Percentiles rank a stretch among this genome's conserved stretches.
Conservation (phyloP, 176 grass and related monocot species). For the Hsuehochloa calcarea region DNA sequence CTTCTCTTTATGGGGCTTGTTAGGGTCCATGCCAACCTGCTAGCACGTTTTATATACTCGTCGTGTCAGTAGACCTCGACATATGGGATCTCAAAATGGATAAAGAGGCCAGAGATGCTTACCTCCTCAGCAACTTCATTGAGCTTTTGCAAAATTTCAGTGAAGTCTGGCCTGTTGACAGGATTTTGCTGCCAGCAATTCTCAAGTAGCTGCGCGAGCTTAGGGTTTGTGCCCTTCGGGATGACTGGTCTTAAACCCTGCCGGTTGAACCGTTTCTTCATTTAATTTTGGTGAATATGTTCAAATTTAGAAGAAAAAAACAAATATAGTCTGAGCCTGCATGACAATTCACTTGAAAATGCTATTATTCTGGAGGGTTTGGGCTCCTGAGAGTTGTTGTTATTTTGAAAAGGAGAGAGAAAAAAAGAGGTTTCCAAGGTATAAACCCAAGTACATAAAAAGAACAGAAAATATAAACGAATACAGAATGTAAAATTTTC, state of each 20-base stretch:
- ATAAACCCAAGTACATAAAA: too few relatives aligned
- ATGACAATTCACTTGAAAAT: too few relatives aligned
- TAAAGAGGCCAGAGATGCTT: not conserved
- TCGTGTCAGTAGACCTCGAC: not conserved
- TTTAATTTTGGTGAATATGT: not conserved
- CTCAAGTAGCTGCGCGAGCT: slow-evolving; percentile 49
- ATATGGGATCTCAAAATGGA: not conserved
- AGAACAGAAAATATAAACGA: too few relatives aligned
- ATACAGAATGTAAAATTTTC: too few relatives aligned
- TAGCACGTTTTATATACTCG: not conserved
- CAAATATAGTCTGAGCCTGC: not conserved
- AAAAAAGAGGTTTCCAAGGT: too few relatives aligned
- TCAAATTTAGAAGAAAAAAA: not conserved
- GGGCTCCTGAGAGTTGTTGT: too few relatives aligned
- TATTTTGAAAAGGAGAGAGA: too few relatives aligned
- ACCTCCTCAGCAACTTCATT: slow-evolving; percentile 64
- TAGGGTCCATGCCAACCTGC: not conserved
- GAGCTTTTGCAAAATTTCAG: slow-evolving; percentile 49
- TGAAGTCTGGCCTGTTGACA: slow-evolving; percentile 56
- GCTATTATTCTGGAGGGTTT: too few relatives aligned
- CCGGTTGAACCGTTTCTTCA: not conserved
- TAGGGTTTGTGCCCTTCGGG: slow-evolving; percentile 54
- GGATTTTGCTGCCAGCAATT: slow-evolving; percentile 74
- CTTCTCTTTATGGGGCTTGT: slow-evolving; percentile 23
- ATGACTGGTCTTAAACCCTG: slow-evolving; percentile 64